Conservation (phyloP, 768 basidiomycete species). For the Strobilomyces confusus region DNA sequence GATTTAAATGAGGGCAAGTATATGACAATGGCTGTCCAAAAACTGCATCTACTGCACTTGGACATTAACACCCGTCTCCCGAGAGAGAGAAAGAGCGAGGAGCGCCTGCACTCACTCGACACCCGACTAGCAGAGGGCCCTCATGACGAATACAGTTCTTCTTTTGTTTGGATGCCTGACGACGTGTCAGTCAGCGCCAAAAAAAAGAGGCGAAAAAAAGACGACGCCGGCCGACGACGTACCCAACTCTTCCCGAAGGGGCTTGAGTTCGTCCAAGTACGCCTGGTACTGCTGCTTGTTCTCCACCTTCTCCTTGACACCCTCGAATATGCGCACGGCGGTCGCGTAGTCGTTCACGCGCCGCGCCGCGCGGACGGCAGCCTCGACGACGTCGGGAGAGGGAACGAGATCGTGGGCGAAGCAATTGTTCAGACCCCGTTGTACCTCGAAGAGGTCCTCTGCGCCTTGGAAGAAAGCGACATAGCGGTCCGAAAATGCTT, state of each 20-base stretch:
- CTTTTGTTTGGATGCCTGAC: conserved; percentile 56
- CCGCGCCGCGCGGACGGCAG: conserved; percentile 81
- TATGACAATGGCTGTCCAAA: conserved; percentile 17
- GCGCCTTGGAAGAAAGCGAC: conserved; percentile 89
- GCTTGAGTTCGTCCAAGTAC: conserved; percentile 88
- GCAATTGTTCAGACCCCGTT: conserved; percentile 99
- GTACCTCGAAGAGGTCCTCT: conserved; percentile 96
- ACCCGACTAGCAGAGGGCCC: conserved; percentile 2
- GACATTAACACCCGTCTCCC: conserved; percentile 1
- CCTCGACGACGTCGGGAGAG: conserved; percentile 76
- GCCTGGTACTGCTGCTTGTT: conserved; percentile 93
- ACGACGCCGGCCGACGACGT: conserved; percentile 12
- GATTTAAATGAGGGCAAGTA: conserved; percentile 18
- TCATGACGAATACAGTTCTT: conserved; percentile 57
- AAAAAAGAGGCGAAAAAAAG: neutral
- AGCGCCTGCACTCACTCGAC: conserved; percentile 15
- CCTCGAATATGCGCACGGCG: conserved; percentile 94
- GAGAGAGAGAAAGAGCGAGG: neutral
- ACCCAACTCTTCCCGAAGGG: conserved; percentile 91
- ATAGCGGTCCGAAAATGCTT: conserved; percentile 92
- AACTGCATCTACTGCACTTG: conserved; percentile 25
- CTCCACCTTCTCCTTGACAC: conserved; percentile 95
- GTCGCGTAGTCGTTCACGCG: conserved; percentile 97
- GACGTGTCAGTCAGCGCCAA: neutral
- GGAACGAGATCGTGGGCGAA: conserved; percentile 98